phyloP scores from a whole-genome alignment of 1,139 yeast species.

The Lodderomyces orthopsilosis region DNA sequence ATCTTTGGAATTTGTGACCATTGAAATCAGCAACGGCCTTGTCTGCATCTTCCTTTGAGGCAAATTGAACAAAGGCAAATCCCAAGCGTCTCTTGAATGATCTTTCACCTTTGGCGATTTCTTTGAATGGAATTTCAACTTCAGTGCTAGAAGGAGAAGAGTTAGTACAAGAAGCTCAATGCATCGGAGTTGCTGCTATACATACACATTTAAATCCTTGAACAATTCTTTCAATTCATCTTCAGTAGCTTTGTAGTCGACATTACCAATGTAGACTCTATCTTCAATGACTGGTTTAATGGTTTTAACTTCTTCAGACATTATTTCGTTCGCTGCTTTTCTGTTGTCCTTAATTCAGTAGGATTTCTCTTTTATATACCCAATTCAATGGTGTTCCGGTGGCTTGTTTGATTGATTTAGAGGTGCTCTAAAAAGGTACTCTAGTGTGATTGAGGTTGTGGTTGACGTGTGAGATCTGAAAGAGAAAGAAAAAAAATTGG shows the following conservation, averaged over 20 bases:
- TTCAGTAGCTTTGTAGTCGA: conserved; percentile 52
- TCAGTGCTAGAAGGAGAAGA: conserved; percentile 20
- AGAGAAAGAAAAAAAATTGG: not conserved
- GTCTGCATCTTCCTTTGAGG: conserved; percentile 46
- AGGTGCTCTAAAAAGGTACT: not conserved
- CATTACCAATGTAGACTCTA: conserved; percentile 52
- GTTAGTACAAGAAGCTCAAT: conserved; percentile 10
- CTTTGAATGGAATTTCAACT: conserved; percentile 43
- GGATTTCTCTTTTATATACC: not conserved
- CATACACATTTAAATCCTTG: conserved; percentile 36
- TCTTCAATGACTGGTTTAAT: conserved; percentile 36
- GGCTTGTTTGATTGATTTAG: not conserved
- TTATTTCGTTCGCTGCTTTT: not conserved
- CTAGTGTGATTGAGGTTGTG: not conserved
- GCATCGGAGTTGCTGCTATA: too few relatives aligned
- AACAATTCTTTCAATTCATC: conserved; percentile 48
- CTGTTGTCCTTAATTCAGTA: not conserved
- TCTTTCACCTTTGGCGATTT: conserved; percentile 30
- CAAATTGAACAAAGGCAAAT: conserved; percentile 54
- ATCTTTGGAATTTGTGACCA: conserved; percentile 45
- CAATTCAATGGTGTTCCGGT: not conserved
- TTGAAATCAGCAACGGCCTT: conserved; percentile 44
- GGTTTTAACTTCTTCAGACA: conserved; percentile 14
- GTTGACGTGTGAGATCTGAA: not conserved
- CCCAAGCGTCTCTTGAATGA: conserved; percentile 44